These are phyloP conservation scores for Pluteus cervinus DNA, from an alignment of 768 basidiomycete genomes.

Conservation along the genomic window DNA sequence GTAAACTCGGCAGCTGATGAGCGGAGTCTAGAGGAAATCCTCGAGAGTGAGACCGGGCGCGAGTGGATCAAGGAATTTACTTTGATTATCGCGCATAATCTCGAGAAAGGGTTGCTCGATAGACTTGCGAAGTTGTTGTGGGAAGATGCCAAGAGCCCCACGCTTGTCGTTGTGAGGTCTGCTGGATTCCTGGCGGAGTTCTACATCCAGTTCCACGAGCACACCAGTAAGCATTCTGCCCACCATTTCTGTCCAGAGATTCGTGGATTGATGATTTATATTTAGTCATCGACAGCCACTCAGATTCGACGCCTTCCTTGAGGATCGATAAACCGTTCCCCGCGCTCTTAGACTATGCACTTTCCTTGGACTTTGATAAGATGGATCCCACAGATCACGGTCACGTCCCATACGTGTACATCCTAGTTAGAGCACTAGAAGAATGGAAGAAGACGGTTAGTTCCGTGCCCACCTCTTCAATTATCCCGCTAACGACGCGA, in stretches of 20 bases:
- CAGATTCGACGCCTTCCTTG: conserved; percentile 67
- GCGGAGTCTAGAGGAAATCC: conserved; percentile 47
- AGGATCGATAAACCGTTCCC: conserved; percentile 90
- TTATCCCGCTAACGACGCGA: neutral
- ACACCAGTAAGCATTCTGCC: conserved; percentile 51
- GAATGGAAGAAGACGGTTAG: conserved; percentile 77
- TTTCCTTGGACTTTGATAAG: conserved; percentile 61
- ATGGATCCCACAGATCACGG: conserved; percentile 89
- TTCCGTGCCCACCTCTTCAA: neutral
- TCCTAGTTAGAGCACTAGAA: conserved; percentile 78
- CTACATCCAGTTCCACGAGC: conserved; percentile 84
- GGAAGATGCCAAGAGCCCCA: conserved; percentile 49
- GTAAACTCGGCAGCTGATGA: conserved; percentile 68
- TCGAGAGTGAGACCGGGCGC: conserved; percentile 37
- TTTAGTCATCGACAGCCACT: conserved; percentile 84
- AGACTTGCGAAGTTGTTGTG: conserved; percentile 64
- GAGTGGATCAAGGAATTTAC: conserved; percentile 47
- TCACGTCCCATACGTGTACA: conserved; percentile 86
- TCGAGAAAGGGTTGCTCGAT: conserved; percentile 48
- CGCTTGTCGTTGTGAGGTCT: conserved; percentile 74
- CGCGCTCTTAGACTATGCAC: conserved; percentile 65
- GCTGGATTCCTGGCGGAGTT: conserved; percentile 91
- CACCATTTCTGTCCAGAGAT: conserved; percentile 2
- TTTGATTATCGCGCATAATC: conserved; percentile 82
- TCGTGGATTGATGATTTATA: conserved; percentile 2